A percentile compares a stretch with the other conserved stretches of the same genome.
Evolutionary conservation across 805 yeast genomes (phyloP).

Genomic region (Lipomyces orientalis): DNA sequence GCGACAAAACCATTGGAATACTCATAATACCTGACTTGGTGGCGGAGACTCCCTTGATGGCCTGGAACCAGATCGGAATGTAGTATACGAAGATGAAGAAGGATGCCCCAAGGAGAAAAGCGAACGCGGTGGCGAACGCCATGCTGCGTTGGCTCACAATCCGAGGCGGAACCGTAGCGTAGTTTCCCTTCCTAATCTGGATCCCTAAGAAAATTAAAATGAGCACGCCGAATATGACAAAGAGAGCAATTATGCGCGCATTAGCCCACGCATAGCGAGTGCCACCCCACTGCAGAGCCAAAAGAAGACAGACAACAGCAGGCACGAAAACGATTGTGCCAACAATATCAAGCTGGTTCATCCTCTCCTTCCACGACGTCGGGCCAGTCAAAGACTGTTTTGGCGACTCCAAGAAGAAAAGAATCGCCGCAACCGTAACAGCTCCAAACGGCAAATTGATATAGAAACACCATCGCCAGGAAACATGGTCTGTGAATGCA

Average conservation of each 20-base stretch:
- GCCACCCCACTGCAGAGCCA: slow-evolving; percentile 26
- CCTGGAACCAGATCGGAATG: slow-evolving; percentile 56
- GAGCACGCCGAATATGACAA: slow-evolving; percentile 49
- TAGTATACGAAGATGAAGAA: slow-evolving; percentile 55
- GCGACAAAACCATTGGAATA: slow-evolving; percentile 52
- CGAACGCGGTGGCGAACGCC: slow-evolving; percentile 46
- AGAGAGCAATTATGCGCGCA: slow-evolving; percentile 18
- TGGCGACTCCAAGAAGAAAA: slow-evolving; percentile 38
- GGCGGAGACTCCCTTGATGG: slow-evolving; percentile 51
- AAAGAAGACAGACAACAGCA: slow-evolving; percentile 54
- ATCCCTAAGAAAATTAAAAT: slow-evolving; percentile 53
- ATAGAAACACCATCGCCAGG: slow-evolving; percentile 62
- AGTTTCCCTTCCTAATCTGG: slow-evolving; percentile 55
- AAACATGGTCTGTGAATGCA: slow-evolving; percentile 51
- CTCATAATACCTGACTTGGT: slow-evolving; percentile 51
- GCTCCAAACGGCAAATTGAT: slow-evolving; percentile 50
- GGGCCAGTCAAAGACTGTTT: slow-evolving; percentile 45
- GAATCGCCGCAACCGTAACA: slow-evolving; percentile 41
- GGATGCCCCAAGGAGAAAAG: slow-evolving; percentile 56
- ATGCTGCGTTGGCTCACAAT: slow-evolving; percentile 49
- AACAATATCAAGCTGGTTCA: slow-evolving; percentile 56
- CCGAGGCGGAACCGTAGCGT: slow-evolving; percentile 61
- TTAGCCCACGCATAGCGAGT: slow-evolving; percentile 12
- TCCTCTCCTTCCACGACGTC: slow-evolving; percentile 48
- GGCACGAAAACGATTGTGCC: slow-evolving; percentile 58